These are phyloP conservation scores for Xylariaceae sp. DNA, from an alignment of 2,329 filamentous ascomycete species.

Conservation along the genomic window DNA sequence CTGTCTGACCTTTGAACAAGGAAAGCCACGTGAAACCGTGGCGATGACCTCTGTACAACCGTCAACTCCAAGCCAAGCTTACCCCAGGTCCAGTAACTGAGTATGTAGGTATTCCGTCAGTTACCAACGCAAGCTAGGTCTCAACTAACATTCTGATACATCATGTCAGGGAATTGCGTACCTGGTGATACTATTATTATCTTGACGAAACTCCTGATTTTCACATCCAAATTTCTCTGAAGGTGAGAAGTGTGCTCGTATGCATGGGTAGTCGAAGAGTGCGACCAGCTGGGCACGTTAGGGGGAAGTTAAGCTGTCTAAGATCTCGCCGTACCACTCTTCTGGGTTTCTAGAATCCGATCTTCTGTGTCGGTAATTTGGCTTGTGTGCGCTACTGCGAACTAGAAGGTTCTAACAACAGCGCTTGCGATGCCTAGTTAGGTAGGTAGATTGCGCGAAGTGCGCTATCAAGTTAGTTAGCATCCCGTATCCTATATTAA, in stretches of 20 bases:
- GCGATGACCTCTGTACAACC: slow-evolving; percentile 1
- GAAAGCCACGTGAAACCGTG: slow-evolving; percentile 19
- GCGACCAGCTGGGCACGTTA: not conserved
- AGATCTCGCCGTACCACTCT: slow-evolving; percentile 8
- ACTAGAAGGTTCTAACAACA: not conserved
- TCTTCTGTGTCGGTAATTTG: not conserved
- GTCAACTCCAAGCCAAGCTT: not conserved
- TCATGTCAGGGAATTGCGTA: not conserved
- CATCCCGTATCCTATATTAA: not conserved
- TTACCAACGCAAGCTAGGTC: too few species aligned
- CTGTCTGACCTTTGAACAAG: not conserved
- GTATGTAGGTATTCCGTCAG: too few species aligned
- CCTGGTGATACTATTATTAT: slow-evolving; percentile 3
- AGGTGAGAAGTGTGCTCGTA: not conserved
- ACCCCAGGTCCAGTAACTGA: not conserved
- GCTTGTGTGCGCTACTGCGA: not conserved
- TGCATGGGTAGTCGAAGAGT: slow-evolving; percentile 16
- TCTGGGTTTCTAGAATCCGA: not conserved
- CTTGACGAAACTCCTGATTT: not conserved
- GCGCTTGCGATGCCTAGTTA: not conserved
- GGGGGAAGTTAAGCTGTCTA: slow-evolving; percentile 1
- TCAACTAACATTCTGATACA: too few species aligned
- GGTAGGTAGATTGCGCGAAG: not conserved
- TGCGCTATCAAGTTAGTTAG: not conserved
- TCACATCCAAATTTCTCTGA: not conserved